Percentiles rank a stretch among this genome's conserved stretches.
Evolutionary conservation across 148 eudicot species (phyloP).

Genomic region (Amaranthus hypochondriacus): DNA sequence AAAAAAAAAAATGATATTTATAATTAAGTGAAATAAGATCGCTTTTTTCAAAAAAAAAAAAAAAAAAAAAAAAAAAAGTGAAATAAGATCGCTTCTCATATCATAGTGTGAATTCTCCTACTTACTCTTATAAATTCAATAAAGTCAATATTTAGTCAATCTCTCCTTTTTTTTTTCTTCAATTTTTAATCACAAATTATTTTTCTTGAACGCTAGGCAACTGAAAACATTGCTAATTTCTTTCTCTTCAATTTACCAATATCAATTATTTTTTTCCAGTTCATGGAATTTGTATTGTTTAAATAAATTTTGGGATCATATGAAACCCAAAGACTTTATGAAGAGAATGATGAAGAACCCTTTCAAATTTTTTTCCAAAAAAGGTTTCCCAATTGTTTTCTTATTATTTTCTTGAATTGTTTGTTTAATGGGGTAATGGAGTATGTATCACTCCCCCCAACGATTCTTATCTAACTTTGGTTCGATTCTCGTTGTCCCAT

Average conservation of each 20-base stretch:
- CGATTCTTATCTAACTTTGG: not conserved
- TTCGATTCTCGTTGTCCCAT: not conserved
- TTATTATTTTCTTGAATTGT: too few relatives aligned
- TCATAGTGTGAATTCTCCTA: too few relatives aligned
- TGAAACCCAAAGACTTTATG: conserved; percentile 37
- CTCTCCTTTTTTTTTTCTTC: not conserved
- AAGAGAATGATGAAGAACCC: conserved; percentile 40
- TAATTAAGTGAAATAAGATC: too few relatives aligned
- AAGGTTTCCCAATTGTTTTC: conserved; percentile 22
- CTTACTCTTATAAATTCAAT: too few relatives aligned
- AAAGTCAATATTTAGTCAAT: not conserved
- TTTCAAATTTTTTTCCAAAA: conserved; percentile 31
- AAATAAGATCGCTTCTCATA: too few relatives aligned
- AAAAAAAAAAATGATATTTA: too few relatives aligned
- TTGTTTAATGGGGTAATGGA: too few relatives aligned
- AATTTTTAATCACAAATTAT: not conserved
- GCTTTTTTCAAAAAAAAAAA: too few relatives aligned
- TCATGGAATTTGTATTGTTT: conserved; percentile 11
- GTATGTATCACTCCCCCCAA: too few relatives aligned
- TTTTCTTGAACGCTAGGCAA: not conserved
- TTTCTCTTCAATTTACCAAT: not conserved
- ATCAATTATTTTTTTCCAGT: not conserved
- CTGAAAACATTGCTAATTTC: not conserved
- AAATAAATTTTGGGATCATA: not conserved
- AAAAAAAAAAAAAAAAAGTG: too few relatives aligned